These are phyloP conservation scores for Talaromyces rugulosus DNA, from an alignment of 2,329 filamentous ascomycete genomes.

Conservation along the genomic window DNA sequence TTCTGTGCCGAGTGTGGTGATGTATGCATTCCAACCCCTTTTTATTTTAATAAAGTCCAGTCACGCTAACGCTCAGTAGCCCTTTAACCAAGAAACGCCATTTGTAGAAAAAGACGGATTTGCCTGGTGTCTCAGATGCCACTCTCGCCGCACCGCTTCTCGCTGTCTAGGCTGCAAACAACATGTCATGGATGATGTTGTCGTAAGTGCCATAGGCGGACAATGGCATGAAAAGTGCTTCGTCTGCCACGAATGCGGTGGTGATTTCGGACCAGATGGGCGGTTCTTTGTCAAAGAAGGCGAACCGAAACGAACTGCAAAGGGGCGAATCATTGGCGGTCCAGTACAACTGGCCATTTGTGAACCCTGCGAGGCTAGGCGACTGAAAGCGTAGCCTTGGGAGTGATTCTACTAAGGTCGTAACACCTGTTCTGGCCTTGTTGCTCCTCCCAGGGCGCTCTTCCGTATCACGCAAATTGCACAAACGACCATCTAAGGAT, in stretches of 20 bases:
- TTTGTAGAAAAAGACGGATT: constrained; percentile 98
- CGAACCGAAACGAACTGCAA: constrained; percentile 41
- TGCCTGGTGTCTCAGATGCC: constrained; percentile 92
- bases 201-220: constrained; percentile 79
- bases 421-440: not conserved
- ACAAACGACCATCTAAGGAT: not conserved
- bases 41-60: no score
- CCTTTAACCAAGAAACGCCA: constrained; percentile 60
- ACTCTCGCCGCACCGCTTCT: constrained; percentile 83
- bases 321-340: constrained; percentile 44
- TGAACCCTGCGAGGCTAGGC: constrained; percentile 58
- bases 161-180: constrained; percentile 83
- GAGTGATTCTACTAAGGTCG: not conserved
- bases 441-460: not conserved
- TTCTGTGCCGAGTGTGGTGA: constrained; percentile 99
- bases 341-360: constrained; percentile 58
- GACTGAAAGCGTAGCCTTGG: constrained; percentile 52
- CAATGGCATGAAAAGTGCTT: constrained; percentile 97
- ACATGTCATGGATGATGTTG: constrained; percentile 83
- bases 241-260: constrained; percentile 66
- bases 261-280: constrained; percentile 56
- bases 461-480: not conserved
- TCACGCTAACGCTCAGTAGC: constrained; percentile 29
- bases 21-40: constrained; percentile 28
- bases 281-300: constrained; percentile 60